Evolutionary conservation across 2,329 filamentous ascomycete genomes (phyloP).

Genomic region (Trichoderma sp.): DNA sequence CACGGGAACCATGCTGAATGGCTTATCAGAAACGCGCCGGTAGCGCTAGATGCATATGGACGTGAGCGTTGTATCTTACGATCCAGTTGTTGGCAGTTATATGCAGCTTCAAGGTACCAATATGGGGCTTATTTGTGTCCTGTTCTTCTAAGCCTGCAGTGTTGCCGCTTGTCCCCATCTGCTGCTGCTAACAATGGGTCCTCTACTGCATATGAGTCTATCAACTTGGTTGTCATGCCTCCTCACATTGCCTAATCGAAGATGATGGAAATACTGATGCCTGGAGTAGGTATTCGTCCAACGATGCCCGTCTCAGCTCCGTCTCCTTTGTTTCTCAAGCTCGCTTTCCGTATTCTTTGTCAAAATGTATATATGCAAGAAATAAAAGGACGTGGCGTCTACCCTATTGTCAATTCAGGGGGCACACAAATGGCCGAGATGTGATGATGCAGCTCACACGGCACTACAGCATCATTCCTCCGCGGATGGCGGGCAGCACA

Average conservation of each 20-base stretch:
- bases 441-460: constrained; percentile 15
- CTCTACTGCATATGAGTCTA: not conserved
- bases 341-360: not conserved
- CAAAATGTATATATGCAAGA: not conserved
- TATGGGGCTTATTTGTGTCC: not conserved
- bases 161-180: not conserved
- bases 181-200: not conserved
- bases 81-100: not conserved
- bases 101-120: not conserved
- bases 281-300: not conserved
- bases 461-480: not conserved
- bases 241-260: not conserved
- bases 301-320: not conserved
- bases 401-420: constrained; percentile 15
- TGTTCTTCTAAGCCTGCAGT: not conserved
- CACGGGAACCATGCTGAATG: not conserved
- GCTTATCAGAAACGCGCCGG: not conserved
- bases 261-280: not conserved
- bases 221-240: not conserved
- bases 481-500: not conserved
- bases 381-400: not conserved
- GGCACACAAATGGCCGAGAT: not conserved
- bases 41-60: not conserved
- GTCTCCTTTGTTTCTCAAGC: not conserved
- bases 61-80: not conserved